Percentiles rank a stretch among this genome's conserved stretches.
phyloP scores from a whole-genome alignment of 148 eudicot genomes.

The Chenopodium suecicum region DNA sequence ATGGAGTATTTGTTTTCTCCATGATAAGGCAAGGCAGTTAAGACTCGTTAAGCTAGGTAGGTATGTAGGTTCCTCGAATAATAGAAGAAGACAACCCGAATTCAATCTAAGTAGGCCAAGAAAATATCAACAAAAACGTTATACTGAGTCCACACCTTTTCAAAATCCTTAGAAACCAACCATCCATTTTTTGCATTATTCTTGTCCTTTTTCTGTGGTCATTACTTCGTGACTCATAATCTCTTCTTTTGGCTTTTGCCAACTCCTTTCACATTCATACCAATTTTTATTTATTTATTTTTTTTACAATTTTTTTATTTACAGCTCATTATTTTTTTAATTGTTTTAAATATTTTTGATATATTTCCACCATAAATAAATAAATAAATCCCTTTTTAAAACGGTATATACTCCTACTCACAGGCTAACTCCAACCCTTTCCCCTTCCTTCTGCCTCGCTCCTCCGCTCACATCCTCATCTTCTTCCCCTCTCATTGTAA shows the following conservation, averaged over 20 bases:
- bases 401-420: background rate
- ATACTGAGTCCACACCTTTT: conserved; percentile 24
- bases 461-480: background rate
- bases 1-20: no score
- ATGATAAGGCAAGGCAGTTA: no score
- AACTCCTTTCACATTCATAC: background rate
- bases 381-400: background rate
- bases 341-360: background rate
- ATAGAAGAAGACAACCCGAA: no score
- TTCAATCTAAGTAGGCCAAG: no score
- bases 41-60: no score
- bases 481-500: conserved; percentile 4
- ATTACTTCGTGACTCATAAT: conserved; percentile 5
- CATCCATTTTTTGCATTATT: background rate
- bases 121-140: conserved; percentile 5
- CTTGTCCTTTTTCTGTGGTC: background rate
- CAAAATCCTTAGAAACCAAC: background rate
- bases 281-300: background rate
- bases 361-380: background rate
- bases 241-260: background rate
- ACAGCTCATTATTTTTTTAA: background rate
- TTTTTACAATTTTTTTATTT: background rate
- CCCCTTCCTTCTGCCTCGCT: conserved; percentile 12
- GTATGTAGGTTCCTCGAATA: no score
- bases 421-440: background rate